Evolutionary conservation across 2,329 filamentous ascomycete genomes (phyloP), one percentile per base, ranked within the genome.

Genomic region (Anisogramma anomala): DNA sequence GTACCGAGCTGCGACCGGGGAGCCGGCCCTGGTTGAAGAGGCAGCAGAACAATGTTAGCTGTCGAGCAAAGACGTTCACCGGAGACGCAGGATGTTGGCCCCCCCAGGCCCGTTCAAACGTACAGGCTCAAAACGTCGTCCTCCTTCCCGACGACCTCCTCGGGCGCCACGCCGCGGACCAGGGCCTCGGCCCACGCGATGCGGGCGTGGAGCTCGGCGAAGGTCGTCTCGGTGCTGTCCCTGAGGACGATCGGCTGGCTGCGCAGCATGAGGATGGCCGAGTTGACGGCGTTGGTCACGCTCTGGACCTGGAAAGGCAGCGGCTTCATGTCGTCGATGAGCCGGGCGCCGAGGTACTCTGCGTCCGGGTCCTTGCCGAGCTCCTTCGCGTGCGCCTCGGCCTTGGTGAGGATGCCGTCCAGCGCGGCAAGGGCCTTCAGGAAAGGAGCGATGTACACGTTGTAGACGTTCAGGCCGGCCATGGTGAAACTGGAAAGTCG

Each of bases 271-370:
- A 49, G 47, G 25, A 63, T 30, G 28, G 48, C 43, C 38, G 53
- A 52, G 48, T 54, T 55, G 48, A 49, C 49, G 0, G 51, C 53
- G 47, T 56, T 55, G 39, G 54, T 55, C 6, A 51, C 53, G 22
- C 52, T 49, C 38, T 57, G 53, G 11, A 64, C 49, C 42, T 65
- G 61, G 51, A 59, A 59, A 26, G 37, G 46, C 15, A 65, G 52
- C 11, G 59, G 58, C 11, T 50, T 47, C 57, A 64, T 63, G 52
- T 63, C 61, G 2, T 55, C 50, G 31, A 43, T 30, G 2, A 65
- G 52, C 3, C 50, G 44, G 17, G 53, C 49, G 11, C 41, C 19
- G 35, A 51, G 48, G 36, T 55, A 54, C 7, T 46, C 39, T 11
- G 45, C 39, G 39, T 53, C 49, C 15, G 48, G 36, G 30, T 53